Base-by-base conservation (phyloP, 2,329 filamentous ascomycete species). In the Arthroderma uncinatum region DNA sequence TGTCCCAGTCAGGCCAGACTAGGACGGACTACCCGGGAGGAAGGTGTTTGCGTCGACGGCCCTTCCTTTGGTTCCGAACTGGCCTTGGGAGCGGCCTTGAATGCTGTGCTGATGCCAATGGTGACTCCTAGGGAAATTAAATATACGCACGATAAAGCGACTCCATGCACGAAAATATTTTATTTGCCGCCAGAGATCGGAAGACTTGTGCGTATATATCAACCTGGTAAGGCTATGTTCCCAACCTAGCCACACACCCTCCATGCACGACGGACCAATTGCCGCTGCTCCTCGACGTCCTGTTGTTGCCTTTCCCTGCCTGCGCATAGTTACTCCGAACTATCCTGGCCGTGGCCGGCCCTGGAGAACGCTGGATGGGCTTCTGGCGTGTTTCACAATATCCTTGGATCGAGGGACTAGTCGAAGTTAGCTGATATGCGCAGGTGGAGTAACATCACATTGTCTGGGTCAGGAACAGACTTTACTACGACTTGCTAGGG, bases 391-490 rank as follows among this genome's bases (percentile, higher is more conserved):
- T 53, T 53, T 53, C 50, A 53, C 30, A 39, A 53, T 53, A 28
- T 37, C 50, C 50, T 25, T 23, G 50, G 19, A 14, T 53, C 19
- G 10, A 39, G 50, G 23, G n/a, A 28, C 50, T 37, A 53, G 50
- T 53, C 33, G 33, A 53, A 53, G 48, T 34, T 53, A 21, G 25
- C 25, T 33, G 47, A 30, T 50, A 33, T 50, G 47, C n/a, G 12
- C 47, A 9, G 14, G 47, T 50, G 47, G 47, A 50, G 47, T 1
- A 33, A 28, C 50, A 23, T 39, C 50, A 53, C 47, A 50, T 36
- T 33, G 50, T 33, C 50, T 53, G 50, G 50, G 50, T 53, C 50
- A 53, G 50, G 50, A 53, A 53, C 50, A 53, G 50, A 53, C 50
- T 53, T 53, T 39, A 16, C 25, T 12, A 33, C 10, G 50, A 9